Base-by-base conservation (phyloP, 1,139 yeast species). In the Scheffersomyces titani region DNA sequence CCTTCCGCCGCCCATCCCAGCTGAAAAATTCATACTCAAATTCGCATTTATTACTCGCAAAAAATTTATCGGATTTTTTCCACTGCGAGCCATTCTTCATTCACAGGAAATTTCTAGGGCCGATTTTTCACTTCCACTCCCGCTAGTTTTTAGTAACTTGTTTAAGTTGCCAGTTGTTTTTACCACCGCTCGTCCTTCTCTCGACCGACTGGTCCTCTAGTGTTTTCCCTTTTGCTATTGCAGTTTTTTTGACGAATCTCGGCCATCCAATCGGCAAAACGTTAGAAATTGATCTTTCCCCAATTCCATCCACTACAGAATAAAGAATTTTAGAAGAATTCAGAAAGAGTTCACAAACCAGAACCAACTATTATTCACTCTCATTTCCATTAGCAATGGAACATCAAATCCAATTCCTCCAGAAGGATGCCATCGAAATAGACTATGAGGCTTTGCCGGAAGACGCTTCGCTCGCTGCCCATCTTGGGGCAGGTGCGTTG, bases 391-490 rank as follows among this genome's bases (percentile, higher is more conserved):
- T 5, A 49, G 21, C 21, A 48, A 63, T 63, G 67, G 67, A 64
- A 52, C 67, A 64, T 52, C 67, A 63, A 50, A 52, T 64, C 46
- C 63, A 60, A 49, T 56, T 63, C 53, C 57, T 59, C 50, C 61
- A 59, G 44, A 59, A 58, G 53, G 80, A 76, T 45, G 66, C 78
- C 4, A 71, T 81, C 22, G 88, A 84, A 64, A 81, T 89, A 52
- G 98, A 93, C 69, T 94, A 94, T 71, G 99, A 94, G 72, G 88
- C 97, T 1, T 82, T 94, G 51, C 99, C 99, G 1, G 91, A 89
- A 50, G 87, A 88, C 66, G 93, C 98, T 16, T 88, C 98, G 1
- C 75, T 94, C 57, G 72, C 86, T 5, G 92, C 97, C 9, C 97
- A 93, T 70, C 80, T 94, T 62, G 70, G 73, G 18, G 99, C 99